phyloP scores from a whole-genome alignment of 495 filamentous ascomycete genomes.

The Penicillium turbatum region DNA sequence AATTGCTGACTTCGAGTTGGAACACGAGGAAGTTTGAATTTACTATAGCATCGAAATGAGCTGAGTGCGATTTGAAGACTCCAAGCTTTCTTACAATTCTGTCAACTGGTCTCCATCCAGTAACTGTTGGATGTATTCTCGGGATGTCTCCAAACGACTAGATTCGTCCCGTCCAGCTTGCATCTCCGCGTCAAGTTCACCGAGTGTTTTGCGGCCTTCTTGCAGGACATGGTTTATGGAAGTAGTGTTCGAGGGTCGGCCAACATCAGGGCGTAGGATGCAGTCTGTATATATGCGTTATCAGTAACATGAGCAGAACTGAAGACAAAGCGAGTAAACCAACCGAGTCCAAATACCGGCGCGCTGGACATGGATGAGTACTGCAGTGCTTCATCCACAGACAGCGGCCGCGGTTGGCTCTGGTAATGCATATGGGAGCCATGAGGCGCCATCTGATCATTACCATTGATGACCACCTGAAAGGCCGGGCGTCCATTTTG shows the following conservation, averaged over 20 bases:
- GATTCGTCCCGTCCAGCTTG: conserved; percentile 38
- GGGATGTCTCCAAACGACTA: conserved; percentile 41
- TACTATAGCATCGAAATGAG: conserved; percentile 42
- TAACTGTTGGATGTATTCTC: conserved; percentile 65
- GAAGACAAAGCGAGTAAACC: conserved; percentile 6
- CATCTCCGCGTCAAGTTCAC: conserved; percentile 39
- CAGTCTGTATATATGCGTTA: conserved; percentile 27
- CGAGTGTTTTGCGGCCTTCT: conserved; percentile 40
- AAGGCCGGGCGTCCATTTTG: conserved; percentile 39
- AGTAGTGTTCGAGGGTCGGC: conserved; percentile 39
- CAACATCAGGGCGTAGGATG: conserved; percentile 39
- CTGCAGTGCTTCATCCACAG: conserved; percentile 79
- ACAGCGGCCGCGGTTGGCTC: conserved; percentile 44
- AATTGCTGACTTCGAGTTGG: conserved; percentile 20
- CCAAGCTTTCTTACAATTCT: conserved; percentile 56
- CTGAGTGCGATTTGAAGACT: neutral
- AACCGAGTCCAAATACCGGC: conserved; percentile 81
- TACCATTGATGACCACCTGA: conserved; percentile 45
- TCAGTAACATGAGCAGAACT: conserved; percentile 15
- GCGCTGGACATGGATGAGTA: conserved; percentile 90
- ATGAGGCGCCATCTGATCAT: conserved; percentile 29
- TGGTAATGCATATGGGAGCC: conserved; percentile 25
- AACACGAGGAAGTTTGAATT: conserved; percentile 57
- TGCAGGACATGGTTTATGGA: conserved; percentile 45
- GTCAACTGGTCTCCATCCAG: conserved; percentile 64